Evolutionary conservation across 768 basidiomycete species (phyloP), one percentile per base, ranked within the genome.

Genomic region (Dacryopinax spathularia): DNA sequence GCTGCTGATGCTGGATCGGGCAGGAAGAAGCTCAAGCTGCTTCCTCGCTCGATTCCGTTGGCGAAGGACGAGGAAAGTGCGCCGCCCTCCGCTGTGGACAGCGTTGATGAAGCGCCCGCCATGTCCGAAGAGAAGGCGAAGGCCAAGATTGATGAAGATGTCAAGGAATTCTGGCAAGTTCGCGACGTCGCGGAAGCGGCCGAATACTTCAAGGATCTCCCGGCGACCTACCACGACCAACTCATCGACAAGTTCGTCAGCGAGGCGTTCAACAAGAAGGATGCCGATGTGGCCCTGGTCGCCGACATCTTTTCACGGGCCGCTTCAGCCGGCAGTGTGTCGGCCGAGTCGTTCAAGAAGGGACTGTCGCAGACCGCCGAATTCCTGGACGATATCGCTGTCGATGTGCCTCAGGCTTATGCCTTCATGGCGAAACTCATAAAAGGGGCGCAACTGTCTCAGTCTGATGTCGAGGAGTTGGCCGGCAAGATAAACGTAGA

Each of bases 361-460:
- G 90, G 91, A 15, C 84, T 95, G 72, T 71, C 71, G 48, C 79
- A 81, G 0, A 79, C 83, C 60, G 83, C 86, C 29, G 89, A 91
- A 74, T 75, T 85, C 63, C 79, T 98, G 69, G 91, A 92, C 69
- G 93, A 97, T 71, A 82, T 93, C 64, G 85, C 87, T 33, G 86
- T 93, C 68, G 93, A 98, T 72, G 88, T 88, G 48, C 94, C 95
- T 9, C 86, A 86, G 70, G 95, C 92, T 0, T 86, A 87, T 76
- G 73, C 80, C 41, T 82, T 85, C 64, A 84, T 91, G 72, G 89
- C 84, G 13, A 77, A 82, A 65, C 83, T 95, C 77, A 74, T 95
- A 64, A 84, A 81, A 72, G 85, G 84, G 33, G 82, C 86, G 18
- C 79, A 78, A 29, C 74, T 93, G 60, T 37, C 65, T 20, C 65